Evolutionary conservation across 495 filamentous ascomycete species (phyloP).

Genomic region (Penicillium paradoxum): DNA sequence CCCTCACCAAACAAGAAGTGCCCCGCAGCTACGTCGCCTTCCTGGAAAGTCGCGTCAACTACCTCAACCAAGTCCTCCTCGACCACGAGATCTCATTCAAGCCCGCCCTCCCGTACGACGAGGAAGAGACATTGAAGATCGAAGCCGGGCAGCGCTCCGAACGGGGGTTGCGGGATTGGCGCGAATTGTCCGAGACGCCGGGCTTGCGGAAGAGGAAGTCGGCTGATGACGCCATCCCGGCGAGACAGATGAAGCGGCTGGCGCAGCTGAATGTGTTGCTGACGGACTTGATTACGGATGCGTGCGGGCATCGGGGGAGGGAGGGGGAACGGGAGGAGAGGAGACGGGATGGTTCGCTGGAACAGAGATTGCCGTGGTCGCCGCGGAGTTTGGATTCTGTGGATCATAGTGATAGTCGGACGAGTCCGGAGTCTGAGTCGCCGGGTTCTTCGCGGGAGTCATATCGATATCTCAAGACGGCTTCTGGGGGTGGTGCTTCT

Average conservation of each 20-base stretch:
- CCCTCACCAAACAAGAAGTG: slow-evolving; percentile 88
- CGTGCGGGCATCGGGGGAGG: not conserved
- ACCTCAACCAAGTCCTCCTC: slow-evolving; percentile 67
- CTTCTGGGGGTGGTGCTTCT: not conserved
- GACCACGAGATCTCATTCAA: slow-evolving; percentile 65
- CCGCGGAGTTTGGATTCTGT: slow-evolving; percentile 4
- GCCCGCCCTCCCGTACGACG: slow-evolving; percentile 67
- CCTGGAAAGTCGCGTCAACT: slow-evolving; percentile 74
- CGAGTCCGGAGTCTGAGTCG: not conserved
- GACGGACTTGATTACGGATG: slow-evolving; percentile 1
- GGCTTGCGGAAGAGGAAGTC: not conserved
- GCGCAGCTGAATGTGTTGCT: slow-evolving; percentile 2
- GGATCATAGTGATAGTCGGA: not conserved
- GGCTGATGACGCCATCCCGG: not conserved
- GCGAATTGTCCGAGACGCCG: not conserved
- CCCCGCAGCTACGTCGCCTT: slow-evolving; percentile 92
- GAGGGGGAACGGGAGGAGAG: not conserved
- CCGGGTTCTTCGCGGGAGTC: not conserved
- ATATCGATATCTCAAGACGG: not conserved
- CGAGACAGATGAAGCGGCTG: slow-evolving; percentile 1
- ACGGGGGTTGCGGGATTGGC: not conserved
- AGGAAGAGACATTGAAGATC: slow-evolving; percentile 32
- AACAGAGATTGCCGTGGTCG: not conserved
- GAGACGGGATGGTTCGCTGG: not conserved
- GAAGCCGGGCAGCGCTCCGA: slow-evolving; percentile 20